Base-by-base conservation (phyloP, 352 stramenopile species). In the Globisporangium orthogonon region DNA sequence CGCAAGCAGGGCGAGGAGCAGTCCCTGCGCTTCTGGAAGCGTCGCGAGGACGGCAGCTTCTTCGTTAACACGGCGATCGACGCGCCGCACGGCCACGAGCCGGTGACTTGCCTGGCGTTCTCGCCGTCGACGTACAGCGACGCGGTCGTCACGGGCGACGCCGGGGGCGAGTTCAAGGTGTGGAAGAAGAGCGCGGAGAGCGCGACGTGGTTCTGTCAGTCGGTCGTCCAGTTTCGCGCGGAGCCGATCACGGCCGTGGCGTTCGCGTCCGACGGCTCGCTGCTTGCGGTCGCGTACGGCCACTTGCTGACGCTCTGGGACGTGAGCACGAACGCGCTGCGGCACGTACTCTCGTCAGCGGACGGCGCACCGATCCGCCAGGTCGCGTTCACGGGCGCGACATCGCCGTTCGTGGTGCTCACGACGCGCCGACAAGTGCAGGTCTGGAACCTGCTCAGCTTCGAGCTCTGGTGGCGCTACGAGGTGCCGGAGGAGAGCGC, bases 251-350 rank as follows among this genome's bases (percentile, higher is more conserved):
- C 78, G 14, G 70, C 76, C 1, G 69, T 88, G n/a, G 67, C 65
- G 14, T 91, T 95, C 54, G 71, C 86, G 3, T 50, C 66, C 9
- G 87, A 96, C 54, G 85, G 81, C 7, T 95, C 87, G 46, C 63
- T 96, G 39, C 64, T 96, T 23, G 87, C 86, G 1, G 78, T 96
- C 48, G 86, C 83, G 2, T 96, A 95, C 58, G 76, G 71, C 18
- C 70, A 79, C 39, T 66, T 94, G 46, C 56, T 96, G 23, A 95
- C 87, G 45, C 70, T 96, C 30, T 96, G 87, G 87, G 84, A 96
- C 50, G 67, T 91, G 13, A 50, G 56, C 10, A 90, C 79, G 13
- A 85, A 91, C 64, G 70, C 80, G 30, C 60, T 96, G n/a, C 69
- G 79, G 29, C 76, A 76, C 53, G 84, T 95, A n/a, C 57, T 94